Base-by-base conservation (phyloP, 306 rosid species). In the Cicer cuneatum region DNA sequence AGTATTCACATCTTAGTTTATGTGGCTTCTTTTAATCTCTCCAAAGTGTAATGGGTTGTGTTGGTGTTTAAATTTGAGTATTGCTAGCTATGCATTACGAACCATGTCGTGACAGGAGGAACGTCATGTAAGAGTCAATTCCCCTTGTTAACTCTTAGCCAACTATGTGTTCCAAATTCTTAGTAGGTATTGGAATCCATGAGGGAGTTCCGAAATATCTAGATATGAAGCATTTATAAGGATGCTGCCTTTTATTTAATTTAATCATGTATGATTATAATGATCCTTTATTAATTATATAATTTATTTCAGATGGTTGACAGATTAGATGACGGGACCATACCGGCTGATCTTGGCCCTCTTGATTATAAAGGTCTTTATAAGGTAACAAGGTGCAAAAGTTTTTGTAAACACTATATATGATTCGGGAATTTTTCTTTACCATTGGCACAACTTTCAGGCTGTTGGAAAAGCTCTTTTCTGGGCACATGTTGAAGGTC, bases 401-500 rank as follows among this genome's bases (percentile, higher is more conserved):
- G 29, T 21, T 73, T 72, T 49, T 33, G 41, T 52, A 9, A 46
- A 65, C 40, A 54, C 60, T 43, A 39, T 43, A 39, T 56, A 61
- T 71, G 46, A 19, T 77, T 71, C 18, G 72, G 69, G 72, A 12
- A 62, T 77, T 38, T 65, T 80, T 71, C 75, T 76, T 76, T 81
- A 87, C 86, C 65, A 5, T 53, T 73, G 76, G 56, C 84, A 62
- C 74, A 79, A 75, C 81, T 87, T 84, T 83, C 89, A 93, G 98
- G 96, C 98, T 21, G 97, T 91, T 77, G 98, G 96, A 63, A 91
- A 81, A 86, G 98, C 98, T 78, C 93, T 94, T 73, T 94, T 94
- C 84, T 71, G 93, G 87, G 97, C 98, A 72, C 98, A 94, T 82
- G 98, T 94, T 12, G 98, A 94, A 83, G 98, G 98, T 71, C 98